Evolutionary conservation across 768 basidiomycete species (phyloP), one percentile per base, ranked within the genome.

Genomic region (Cubamyces sp.): DNA sequence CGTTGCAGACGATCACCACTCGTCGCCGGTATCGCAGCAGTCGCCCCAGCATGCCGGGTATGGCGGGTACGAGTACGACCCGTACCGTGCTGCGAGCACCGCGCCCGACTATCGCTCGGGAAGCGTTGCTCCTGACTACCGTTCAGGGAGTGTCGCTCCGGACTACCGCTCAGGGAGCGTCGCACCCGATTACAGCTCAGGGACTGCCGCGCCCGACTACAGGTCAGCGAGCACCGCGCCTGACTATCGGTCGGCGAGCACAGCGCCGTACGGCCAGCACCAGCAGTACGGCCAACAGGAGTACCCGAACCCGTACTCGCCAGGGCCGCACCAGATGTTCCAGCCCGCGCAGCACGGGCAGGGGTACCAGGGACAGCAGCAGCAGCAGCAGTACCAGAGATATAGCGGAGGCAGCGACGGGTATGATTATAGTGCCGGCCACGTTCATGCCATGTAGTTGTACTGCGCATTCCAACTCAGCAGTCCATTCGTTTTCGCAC

Each of bases 361-460:
- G 34, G 45, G 42, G 23, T 37, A 50, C 15, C 50, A 46, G 40
- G 26, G 19, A 7, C 53, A 54, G 16, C 47, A 46, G 15, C 50
- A 50, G 40, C 61, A 65, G 51, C 47, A 43, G 39, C 62, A 67
- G 39, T 64, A 68, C 54, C 61, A 67, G 49, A 57, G 50, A 55
- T 49, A 39, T 51, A 57, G 47, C 41, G 48, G 47, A 11, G 65
- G 59, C 54, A 56, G 49, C 48, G 66, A 68, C 26, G 64, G 62
- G 46, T 65, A 72, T 61, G 67, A 66, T 58, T 66, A 71, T 54
- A 56, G 55, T 54, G 64, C 64, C 45, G 68, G 70, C 30, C 68
- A 66, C 64, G 65, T 43, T 60, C 69, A 70, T 62, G 71, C 71
- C 40, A 66, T 70, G 68, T 70, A 69, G 68, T 67, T 48, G 61